Evolutionary conservation across 2,329 filamentous ascomycete species (phyloP), one percentile per base, ranked within the genome.

Genomic region (Pyrenophora teres): DNA sequence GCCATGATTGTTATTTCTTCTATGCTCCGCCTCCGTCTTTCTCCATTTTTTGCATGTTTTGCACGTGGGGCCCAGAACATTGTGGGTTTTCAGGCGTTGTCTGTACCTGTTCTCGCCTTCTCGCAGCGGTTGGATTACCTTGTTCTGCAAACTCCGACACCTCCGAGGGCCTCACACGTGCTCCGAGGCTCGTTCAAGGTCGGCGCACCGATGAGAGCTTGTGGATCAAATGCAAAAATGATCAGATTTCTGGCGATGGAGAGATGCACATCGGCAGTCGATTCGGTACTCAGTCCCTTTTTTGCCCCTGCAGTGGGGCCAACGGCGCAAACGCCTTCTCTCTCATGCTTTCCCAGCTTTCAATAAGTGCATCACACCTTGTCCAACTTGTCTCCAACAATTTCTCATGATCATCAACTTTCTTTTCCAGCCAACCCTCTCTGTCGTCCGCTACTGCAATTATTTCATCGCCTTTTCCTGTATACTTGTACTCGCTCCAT

Each of bases 391-490:
- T 40, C 33, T 56, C 61, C 16, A 43, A 35, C 12, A 62, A 23
- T 12, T 35, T 40, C 31, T 65, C 62, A 31, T 64, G 49, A 36
- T 61, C 43, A 2, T 13, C 30, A 8, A 57, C 51, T 3, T 40
- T 59, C 39, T 54, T 55, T 15, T 63, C 54, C 3, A 58, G 41
- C 65, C 64, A 68, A 1, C 64, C 62, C 2, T 61, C 62, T 13
- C 52, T 33, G 25, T 67, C 60, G 46, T 67, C 57, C 3, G 64
- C 63, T 2, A 68, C 56, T 38, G 64, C 61, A 4, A 67, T 50
- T 1, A 52, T 37, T 36, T 56, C 59, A 2, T 57, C 40, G 3
- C 50, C 55, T 4, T 45, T 25, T 1, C 47, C 54, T 10, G 15
- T 50, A 27, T 56, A 52, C n/a, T 52, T 55, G 18, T 62, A 67